Evolutionary conservation across 305 asterid species (phyloP).

Genomic region (Ajuga reptans): DNA sequence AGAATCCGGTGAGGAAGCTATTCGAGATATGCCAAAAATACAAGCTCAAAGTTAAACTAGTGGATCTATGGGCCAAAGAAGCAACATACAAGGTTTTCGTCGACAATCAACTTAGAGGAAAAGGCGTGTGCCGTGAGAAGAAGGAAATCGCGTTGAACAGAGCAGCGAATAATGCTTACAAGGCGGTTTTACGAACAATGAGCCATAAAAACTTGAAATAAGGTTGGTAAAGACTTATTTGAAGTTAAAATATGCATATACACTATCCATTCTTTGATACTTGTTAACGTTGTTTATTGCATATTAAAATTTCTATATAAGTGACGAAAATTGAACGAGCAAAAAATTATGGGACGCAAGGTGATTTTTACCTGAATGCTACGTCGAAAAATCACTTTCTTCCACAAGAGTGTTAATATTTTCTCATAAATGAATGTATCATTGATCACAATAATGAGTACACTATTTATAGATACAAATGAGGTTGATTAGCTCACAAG

Average conservation of each 20-base stretch:
- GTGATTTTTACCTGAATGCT: too few species aligned
- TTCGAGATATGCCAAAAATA: slow-evolving; percentile 39
- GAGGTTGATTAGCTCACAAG: too few species aligned
- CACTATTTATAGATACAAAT: too few species aligned
- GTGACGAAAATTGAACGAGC: too few species aligned
- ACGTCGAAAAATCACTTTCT: too few species aligned
- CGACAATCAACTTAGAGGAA: slow-evolving; percentile 53
- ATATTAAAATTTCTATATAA: background rate
- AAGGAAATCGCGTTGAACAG: slow-evolving; percentile 71
- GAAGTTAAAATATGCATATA: background rate
- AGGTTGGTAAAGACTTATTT: slow-evolving; percentile 3
- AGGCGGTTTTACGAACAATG: slow-evolving; percentile 38
- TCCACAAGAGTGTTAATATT: too few species aligned
- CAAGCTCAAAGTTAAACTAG: slow-evolving; percentile 52
- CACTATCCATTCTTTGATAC: background rate
- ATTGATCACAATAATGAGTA: too few species aligned
- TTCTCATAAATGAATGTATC: too few species aligned
- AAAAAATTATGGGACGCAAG: too few species aligned
- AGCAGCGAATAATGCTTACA: slow-evolving; percentile 72
- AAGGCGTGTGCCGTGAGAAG: slow-evolving; percentile 56
- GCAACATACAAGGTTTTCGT: slow-evolving; percentile 57
- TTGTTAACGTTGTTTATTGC: background rate
- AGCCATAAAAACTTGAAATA: slow-evolving; percentile 17
- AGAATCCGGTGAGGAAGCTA: slow-evolving; percentile 37
- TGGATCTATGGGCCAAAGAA: slow-evolving; percentile 55